Evolutionary conservation across 306 rosid species (phyloP).

Genomic region (Quercus dentata): DNA sequence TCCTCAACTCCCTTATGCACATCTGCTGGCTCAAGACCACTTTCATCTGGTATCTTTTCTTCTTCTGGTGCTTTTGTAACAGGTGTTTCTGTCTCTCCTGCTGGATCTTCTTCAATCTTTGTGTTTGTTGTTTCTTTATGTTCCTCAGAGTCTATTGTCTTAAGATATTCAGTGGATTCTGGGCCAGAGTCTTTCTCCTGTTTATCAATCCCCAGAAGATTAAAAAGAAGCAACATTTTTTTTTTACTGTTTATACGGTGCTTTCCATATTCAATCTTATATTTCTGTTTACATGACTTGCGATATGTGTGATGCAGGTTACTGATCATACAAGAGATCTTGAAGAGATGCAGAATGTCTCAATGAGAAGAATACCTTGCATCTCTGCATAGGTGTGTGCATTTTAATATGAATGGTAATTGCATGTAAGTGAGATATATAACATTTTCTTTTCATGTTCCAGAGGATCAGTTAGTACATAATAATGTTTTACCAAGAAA

Average conservation of each 20-base stretch:
- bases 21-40: too few relatives aligned
- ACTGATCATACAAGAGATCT: slow-evolving; percentile 94
- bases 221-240: too few relatives aligned
- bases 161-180: background rate
- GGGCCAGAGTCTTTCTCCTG: background rate
- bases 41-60: background rate
- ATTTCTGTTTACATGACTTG: too few relatives aligned
- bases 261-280: background rate
- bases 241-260: background rate
- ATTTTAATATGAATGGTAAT: background rate
- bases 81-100: background rate
- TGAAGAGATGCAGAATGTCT: slow-evolving; percentile 89
- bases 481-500: too few relatives aligned
- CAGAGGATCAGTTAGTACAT: too few relatives aligned
- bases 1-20: background rate
- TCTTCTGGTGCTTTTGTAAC: background rate
- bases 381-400: slow-evolving; percentile 71
- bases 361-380: slow-evolving; percentile 96
- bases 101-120: background rate
- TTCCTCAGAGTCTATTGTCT: background rate
- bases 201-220: too few relatives aligned
- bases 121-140: background rate
- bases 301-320: slow-evolving; percentile 53
- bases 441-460: too few relatives aligned
- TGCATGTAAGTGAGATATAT: too few relatives aligned